Percentiles rank a stretch among this genome's conserved stretches.
Conservation (phyloP, 768 basidiomycete genomes). For the Amanita rimosa region DNA sequence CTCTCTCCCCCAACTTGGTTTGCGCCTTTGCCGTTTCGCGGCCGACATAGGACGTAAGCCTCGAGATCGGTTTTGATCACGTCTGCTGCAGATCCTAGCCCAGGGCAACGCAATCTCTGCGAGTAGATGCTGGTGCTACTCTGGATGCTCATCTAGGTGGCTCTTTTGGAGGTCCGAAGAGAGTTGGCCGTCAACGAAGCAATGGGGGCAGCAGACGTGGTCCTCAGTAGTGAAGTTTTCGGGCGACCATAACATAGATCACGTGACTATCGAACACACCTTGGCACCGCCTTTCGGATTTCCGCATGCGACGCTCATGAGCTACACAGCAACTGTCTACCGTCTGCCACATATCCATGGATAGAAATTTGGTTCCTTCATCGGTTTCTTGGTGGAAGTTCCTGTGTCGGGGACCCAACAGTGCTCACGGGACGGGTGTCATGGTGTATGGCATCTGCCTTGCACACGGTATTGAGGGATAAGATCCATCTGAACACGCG, state of each 20-base stretch:
- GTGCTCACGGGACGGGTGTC: no score
- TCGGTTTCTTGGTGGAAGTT: not conserved
- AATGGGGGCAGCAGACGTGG: not conserved
- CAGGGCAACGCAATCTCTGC: not conserved
- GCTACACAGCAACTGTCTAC: no score
- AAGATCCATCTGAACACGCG: not conserved
- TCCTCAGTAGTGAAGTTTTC: not conserved
- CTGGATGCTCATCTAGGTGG: not conserved
- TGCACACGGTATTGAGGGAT: not conserved
- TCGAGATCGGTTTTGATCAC: slow-evolving; percentile 1
- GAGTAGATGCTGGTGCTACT: not conserved
- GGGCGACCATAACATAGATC: not conserved
- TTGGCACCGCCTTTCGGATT: not conserved
- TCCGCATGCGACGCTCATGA: no score
- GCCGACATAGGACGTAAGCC: not conserved
- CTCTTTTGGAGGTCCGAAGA: not conserved
- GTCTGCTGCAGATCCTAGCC: not conserved
- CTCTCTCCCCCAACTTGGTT: not conserved
- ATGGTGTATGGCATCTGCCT: not conserved
- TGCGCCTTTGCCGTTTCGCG: not conserved
- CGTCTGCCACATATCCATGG: not conserved
- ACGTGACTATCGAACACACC: not conserved
- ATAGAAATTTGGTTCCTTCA: not conserved
- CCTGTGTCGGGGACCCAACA: no score
- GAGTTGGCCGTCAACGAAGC: not conserved